A percentile compares a stretch with the other conserved stretches of the same genome.
These are phyloP conservation scores for Trichosanthes truncata DNA, from an alignment of 306 rosid species.

Conservation along the genomic window DNA sequence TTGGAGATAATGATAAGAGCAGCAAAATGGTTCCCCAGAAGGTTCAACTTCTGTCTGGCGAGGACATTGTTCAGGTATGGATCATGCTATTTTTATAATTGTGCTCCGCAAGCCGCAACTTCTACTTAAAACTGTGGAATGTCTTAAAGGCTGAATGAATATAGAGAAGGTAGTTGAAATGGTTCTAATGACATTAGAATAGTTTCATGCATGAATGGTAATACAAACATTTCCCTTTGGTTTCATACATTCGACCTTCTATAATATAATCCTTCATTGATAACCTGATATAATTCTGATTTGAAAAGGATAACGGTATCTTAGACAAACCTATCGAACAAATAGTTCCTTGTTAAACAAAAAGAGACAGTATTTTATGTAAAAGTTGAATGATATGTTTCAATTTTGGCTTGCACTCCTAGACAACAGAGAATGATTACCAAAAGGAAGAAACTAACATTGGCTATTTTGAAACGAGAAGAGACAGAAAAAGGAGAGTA, in stretches of 20 bases:
- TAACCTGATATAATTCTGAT: background rate
- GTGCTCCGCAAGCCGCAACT: background rate
- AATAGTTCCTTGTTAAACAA: background rate
- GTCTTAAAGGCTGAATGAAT: background rate
- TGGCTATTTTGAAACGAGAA: background rate
- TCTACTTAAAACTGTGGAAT: background rate
- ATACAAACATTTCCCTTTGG: background rate
- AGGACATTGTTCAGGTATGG: constrained; percentile 87
- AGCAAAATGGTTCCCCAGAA: constrained; percentile 95
- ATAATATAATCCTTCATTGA: background rate
- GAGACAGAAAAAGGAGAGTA: background rate
- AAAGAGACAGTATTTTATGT: background rate
- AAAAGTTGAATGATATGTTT: background rate
- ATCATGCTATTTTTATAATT: background rate
- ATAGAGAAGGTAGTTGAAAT: background rate
- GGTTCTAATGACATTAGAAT: background rate
- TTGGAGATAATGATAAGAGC: constrained; percentile 96
- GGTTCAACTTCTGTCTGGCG: constrained; percentile 84
- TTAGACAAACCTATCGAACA: background rate
- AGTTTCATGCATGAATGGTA: background rate
- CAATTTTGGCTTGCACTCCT: background rate
- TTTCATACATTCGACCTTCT: background rate
- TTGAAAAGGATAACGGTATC: background rate
- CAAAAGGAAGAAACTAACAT: background rate
- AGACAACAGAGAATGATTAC: background rate